Evolutionary conservation across 257 asterid species (phyloP).

Genomic region (Lycium barbarum): DNA sequence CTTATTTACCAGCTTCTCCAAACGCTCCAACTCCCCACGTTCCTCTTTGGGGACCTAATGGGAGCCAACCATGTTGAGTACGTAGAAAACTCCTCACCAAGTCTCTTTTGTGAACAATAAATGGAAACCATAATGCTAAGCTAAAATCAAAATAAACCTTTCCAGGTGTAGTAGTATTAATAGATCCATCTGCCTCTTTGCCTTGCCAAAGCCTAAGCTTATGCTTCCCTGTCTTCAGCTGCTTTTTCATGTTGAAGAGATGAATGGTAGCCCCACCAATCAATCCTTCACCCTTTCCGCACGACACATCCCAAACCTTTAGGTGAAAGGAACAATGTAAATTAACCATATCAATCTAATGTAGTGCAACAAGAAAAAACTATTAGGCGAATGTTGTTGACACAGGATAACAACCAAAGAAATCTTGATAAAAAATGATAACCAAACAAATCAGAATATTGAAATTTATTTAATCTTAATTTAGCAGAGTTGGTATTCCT

Average conservation of each 20-base stretch:
- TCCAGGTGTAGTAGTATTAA: constrained; percentile 86
- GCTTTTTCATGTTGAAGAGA: constrained; percentile 86
- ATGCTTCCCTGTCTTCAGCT: constrained; percentile 93
- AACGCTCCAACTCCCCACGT: constrained; percentile 95
- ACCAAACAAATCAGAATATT: neutral
- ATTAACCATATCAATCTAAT: constrained; percentile 4
- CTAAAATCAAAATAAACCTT: constrained; percentile 55
- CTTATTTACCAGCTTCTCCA: constrained; percentile 91
- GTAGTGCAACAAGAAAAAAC: constrained; percentile 7
- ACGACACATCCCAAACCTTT: constrained; percentile 90
- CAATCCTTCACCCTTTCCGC: constrained; percentile 69
- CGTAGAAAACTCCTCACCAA: neutral
- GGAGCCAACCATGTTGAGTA: constrained; percentile 29
- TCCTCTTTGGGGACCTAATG: constrained; percentile 92
- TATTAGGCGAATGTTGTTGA: neutral
- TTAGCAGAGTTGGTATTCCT: constrained; percentile 8
- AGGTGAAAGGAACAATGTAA: neutral
- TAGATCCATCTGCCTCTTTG: constrained; percentile 93
- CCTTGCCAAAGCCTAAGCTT: constrained; percentile 93
- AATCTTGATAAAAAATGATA: neutral
- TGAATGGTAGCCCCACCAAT: constrained; percentile 97
- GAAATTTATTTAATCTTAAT: neutral
- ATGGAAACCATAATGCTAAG: constrained; percentile 3
- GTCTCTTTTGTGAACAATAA: constrained; percentile 15
- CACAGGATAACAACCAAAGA: neutral